These are phyloP conservation scores for Entonaema liquescens DNA, from an alignment of 495 filamentous ascomycete genomes.

Conservation along the genomic window DNA sequence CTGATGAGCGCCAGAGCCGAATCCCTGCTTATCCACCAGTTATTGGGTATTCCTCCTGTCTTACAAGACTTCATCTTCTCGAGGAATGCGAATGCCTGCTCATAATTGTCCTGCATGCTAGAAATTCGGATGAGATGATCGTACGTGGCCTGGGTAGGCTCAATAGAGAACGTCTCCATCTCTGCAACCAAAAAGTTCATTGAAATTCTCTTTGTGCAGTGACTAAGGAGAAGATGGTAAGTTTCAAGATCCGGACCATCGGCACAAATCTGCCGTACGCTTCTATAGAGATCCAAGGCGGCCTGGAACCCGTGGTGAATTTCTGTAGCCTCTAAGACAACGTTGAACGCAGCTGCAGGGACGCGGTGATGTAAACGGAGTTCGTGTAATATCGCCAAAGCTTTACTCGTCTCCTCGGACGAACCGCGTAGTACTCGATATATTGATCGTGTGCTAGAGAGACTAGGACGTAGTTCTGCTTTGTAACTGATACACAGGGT, in stretches of 20 bases:
- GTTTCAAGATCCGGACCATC: slow-evolving; percentile 65
- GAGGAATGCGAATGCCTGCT: slow-evolving; percentile 67
- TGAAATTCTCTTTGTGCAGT: slow-evolving; percentile 65
- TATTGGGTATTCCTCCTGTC: slow-evolving; percentile 21
- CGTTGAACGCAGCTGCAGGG: slow-evolving; percentile 67
- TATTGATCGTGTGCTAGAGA: slow-evolving; percentile 67
- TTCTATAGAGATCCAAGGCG: slow-evolving; percentile 75
- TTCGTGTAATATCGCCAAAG: slow-evolving; percentile 63
- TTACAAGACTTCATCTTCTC: slow-evolving; percentile 58
- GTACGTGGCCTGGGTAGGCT: slow-evolving; percentile 69
- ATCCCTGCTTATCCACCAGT: slow-evolving; percentile 51
- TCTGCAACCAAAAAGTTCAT: slow-evolving; percentile 78
- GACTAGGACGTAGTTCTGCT: slow-evolving; percentile 61
- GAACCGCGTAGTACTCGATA: slow-evolving; percentile 48
- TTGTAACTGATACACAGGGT: slow-evolving; percentile 74
- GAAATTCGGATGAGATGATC: slow-evolving; percentile 75
- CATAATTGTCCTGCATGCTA: slow-evolving; percentile 59
- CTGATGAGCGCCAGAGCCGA: slow-evolving; percentile 52
- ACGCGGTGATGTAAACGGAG: slow-evolving; percentile 58
- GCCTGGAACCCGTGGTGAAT: slow-evolving; percentile 54
- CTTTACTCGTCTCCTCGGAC: slow-evolving; percentile 46
- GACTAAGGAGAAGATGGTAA: slow-evolving; percentile 73
- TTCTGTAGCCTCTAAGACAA: slow-evolving; percentile 66
- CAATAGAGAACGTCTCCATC: slow-evolving; percentile 70
- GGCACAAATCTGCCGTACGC: slow-evolving; percentile 68